phyloP scores from a whole-genome alignment of 805 yeast genomes.

The Wickerhamomyces strasburgensis region DNA sequence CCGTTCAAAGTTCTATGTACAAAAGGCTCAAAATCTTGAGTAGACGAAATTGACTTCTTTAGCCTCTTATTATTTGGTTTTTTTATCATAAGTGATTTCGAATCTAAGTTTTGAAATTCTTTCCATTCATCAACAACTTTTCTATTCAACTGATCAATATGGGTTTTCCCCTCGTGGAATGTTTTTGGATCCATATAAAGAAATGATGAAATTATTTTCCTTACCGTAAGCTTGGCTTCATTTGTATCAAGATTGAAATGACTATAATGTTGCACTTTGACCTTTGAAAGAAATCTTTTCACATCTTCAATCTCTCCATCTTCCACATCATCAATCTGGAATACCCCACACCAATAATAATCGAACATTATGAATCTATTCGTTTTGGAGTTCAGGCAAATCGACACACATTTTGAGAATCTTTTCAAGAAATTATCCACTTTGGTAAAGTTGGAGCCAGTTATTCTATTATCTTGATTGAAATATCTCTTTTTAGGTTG shows the following conservation, averaged over 20 bases:
- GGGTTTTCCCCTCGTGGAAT: constrained; percentile 1
- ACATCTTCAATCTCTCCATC: constrained; percentile 25
- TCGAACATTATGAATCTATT: constrained; percentile 23
- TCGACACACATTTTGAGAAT: constrained; percentile 24
- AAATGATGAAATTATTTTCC: constrained; percentile 22
- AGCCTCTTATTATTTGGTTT: constrained; percentile 3
- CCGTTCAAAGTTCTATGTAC: constrained; percentile 16
- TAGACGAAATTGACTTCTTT: constrained; percentile 13
- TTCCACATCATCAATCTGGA: constrained; percentile 22
- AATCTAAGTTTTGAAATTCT: constrained; percentile 9
- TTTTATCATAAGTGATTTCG: constrained; percentile 1
- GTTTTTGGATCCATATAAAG: constrained; percentile 10
- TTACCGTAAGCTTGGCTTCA: constrained; percentile 15
- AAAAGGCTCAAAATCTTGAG: too few species aligned
- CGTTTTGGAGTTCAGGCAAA: constrained; percentile 24
- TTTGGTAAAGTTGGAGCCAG: constrained; percentile 21
- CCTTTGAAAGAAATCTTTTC: constrained; percentile 19
- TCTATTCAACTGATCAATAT: constrained; percentile 12
- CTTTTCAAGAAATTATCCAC: constrained; percentile 22
- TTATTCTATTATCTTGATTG: constrained; percentile 5
- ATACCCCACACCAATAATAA: constrained; percentile 25
- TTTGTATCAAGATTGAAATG: constrained; percentile 19
- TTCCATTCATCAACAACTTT: constrained; percentile 22
- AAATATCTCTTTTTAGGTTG: constrained; percentile 14
- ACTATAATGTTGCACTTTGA: constrained; percentile 22